Conservation (phyloP, 2,329 filamentous ascomycete genomes). For the Colletotrichum tabaci region DNA sequence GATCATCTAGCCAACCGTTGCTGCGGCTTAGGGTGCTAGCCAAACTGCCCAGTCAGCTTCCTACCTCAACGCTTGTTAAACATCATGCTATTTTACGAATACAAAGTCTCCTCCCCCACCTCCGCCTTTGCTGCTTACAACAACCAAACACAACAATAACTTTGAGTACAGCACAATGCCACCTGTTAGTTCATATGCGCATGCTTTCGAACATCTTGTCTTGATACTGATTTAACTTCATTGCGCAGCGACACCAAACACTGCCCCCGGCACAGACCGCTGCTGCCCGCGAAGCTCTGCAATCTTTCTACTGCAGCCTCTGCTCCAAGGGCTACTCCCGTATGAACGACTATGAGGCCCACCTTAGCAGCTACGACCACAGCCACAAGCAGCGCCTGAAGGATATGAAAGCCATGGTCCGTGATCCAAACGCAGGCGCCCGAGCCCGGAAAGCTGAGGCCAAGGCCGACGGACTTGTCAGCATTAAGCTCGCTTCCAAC, state of each 20-base stretch:
- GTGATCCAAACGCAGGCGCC: slow-evolving; percentile 76
- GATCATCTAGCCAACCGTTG: not conserved
- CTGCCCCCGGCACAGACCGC: slow-evolving; percentile 72
- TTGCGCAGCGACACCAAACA: slow-evolving; percentile 67
- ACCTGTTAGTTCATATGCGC: slow-evolving; percentile 60
- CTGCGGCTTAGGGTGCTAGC: not conserved
- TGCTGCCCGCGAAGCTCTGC: slow-evolving; percentile 81
- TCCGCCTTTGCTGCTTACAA: not conserved
- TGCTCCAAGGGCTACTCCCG: slow-evolving; percentile 96
- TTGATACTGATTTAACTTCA: slow-evolving; percentile 8
- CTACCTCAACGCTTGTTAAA: not conserved
- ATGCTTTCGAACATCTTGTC: slow-evolving; percentile 55
- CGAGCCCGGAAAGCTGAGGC: slow-evolving; percentile 79
- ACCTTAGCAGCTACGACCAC: slow-evolving; percentile 95
- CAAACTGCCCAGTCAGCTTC: not conserved
- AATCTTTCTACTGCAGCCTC: slow-evolving; percentile 87
- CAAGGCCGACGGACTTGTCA: slow-evolving; percentile 78
- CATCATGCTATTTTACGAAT: not conserved
- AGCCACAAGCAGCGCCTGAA: slow-evolving; percentile 92
- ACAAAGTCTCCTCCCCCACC: not conserved
- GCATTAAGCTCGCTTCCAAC: slow-evolving; percentile 71
- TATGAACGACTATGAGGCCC: slow-evolving; percentile 96
- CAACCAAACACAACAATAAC: not conserved
- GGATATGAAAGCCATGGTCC: slow-evolving; percentile 88
- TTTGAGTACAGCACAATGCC: slow-evolving; percentile 60